Conservation (phyloP, 768 basidiomycete species). For the Suillus fuscotomentosus region DNA sequence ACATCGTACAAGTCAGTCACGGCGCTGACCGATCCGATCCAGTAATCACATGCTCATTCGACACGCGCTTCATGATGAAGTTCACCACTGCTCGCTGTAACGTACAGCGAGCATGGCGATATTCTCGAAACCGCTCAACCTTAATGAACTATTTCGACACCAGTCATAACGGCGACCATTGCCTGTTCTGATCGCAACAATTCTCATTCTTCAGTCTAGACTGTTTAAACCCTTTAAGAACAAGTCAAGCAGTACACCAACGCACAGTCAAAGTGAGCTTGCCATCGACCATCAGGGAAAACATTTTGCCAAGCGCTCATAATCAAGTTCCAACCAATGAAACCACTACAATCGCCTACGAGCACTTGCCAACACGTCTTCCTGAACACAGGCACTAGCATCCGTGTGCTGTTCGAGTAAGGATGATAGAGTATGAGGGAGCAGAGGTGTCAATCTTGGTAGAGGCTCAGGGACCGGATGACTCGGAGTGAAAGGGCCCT, state of each 20-base stretch:
- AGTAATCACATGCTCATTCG: background rate
- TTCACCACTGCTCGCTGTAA: background rate
- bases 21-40: background rate
- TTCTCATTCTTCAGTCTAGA: slow-evolving; percentile 53
- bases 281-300: slow-evolving; percentile 33
- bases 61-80: background rate
- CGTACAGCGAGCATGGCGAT: background rate
- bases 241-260: slow-evolving; percentile 29
- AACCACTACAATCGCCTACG: too few relatives aligned
- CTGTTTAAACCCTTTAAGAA: slow-evolving; percentile 17
- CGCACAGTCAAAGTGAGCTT: slow-evolving; percentile 58
- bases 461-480: too few relatives aligned
- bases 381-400: too few relatives aligned
- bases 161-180: slow-evolving; percentile 27
- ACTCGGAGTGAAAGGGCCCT: too few relatives aligned
- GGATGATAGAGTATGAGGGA: too few relatives aligned
- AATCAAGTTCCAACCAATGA: too few relatives aligned
- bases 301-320: too few relatives aligned
- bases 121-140: slow-evolving; percentile 6
- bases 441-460: too few relatives aligned
- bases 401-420: too few relatives aligned
- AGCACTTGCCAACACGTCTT: too few relatives aligned
- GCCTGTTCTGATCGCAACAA: slow-evolving; percentile 40
- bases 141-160: background rate
- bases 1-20: too few relatives aligned